Percentiles rank a stretch among this genome's conserved stretches.
These are phyloP conservation scores for Tetrahymena elliotti DNA, from an alignment of 73 alveolate genomes.

Conservation along the genomic window DNA sequence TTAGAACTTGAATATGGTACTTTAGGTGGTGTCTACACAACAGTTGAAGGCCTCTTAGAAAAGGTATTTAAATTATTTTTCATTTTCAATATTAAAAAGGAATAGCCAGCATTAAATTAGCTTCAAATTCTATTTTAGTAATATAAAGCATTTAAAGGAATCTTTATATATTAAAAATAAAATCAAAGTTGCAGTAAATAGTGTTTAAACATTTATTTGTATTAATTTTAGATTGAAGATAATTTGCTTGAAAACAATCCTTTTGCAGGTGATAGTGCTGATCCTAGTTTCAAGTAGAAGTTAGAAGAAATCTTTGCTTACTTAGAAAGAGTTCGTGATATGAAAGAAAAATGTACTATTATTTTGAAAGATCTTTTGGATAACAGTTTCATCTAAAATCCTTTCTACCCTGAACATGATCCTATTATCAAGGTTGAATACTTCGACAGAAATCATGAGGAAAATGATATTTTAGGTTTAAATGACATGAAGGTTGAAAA, in stretches of 20 bases:
- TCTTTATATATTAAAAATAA: background rate
- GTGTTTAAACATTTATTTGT: background rate
- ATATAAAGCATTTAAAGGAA: conserved; percentile 7
- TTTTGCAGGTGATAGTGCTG: conserved; percentile 78
- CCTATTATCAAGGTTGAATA: conserved; percentile 64
- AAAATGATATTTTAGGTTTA: conserved; percentile 94
- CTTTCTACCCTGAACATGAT: conserved; percentile 78
- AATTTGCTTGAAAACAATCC: conserved; percentile 10
- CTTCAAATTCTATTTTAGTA: no score
- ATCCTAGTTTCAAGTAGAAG: conserved; percentile 28
- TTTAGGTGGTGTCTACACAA: conserved; percentile 84
- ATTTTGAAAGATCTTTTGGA: conserved; percentile 92
- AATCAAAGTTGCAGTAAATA: background rate
- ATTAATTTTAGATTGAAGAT: background rate
- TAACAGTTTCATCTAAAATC: conserved; percentile 89
- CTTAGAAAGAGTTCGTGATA: conserved; percentile 62
- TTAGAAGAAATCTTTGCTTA: conserved; percentile 56
- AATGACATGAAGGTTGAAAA: conserved; percentile 91
- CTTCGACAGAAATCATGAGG: conserved; percentile 92
- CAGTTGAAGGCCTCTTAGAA: conserved; percentile 90
- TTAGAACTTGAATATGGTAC: conserved; percentile 82
- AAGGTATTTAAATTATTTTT: conserved; percentile 25
- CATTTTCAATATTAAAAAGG: no score
- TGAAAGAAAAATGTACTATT: conserved; percentile 66
- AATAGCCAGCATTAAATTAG: no score